These are phyloP conservation scores for Fibroporia radiculosa DNA, from an alignment of 768 basidiomycete genomes.

Conservation along the genomic window DNA sequence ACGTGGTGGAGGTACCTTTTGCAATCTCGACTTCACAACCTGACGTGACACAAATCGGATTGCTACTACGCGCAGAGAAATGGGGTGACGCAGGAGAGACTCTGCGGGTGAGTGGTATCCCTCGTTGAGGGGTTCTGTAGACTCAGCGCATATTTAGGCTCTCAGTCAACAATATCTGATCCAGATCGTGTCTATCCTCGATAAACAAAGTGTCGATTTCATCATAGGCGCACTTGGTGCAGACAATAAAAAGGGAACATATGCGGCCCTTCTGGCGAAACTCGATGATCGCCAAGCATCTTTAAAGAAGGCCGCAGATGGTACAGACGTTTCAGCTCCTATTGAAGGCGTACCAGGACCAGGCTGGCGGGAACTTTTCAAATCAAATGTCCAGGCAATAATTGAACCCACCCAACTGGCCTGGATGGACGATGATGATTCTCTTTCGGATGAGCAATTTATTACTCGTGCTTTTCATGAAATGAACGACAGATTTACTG, in stretches of 20 bases:
- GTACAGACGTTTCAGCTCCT: too few relatives aligned
- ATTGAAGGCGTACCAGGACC: too few relatives aligned
- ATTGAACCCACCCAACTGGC: constrained; percentile 36
- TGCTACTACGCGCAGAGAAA: constrained; percentile 30
- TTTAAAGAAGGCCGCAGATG: too few relatives aligned
- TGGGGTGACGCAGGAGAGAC: constrained; percentile 24
- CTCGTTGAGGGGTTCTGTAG: too few relatives aligned
- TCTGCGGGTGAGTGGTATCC: constrained; percentile 11
- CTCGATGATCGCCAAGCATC: too few relatives aligned
- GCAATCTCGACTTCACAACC: constrained; percentile 14
- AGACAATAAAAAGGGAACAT: not conserved
- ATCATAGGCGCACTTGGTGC: constrained; percentile 10
- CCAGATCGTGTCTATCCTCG: constrained; percentile 22
- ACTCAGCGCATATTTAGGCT: constrained; percentile 11
- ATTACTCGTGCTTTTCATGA: constrained; percentile 38
- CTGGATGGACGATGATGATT: constrained; percentile 52
- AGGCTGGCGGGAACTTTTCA: constrained; percentile 11
- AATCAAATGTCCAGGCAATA: constrained; percentile 24
- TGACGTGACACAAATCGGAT: constrained; percentile 23
- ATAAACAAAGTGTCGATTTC: constrained; percentile 17
- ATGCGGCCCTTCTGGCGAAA: constrained; percentile 2
- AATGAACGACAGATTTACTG: constrained; percentile 25
- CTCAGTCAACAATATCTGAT: constrained; percentile 25
- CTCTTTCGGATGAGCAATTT: constrained; percentile 33
- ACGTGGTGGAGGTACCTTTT: constrained; percentile 26